Base-by-base conservation (phyloP, 2,329 filamentous ascomycete species). In the Trichoderma sp. region DNA sequence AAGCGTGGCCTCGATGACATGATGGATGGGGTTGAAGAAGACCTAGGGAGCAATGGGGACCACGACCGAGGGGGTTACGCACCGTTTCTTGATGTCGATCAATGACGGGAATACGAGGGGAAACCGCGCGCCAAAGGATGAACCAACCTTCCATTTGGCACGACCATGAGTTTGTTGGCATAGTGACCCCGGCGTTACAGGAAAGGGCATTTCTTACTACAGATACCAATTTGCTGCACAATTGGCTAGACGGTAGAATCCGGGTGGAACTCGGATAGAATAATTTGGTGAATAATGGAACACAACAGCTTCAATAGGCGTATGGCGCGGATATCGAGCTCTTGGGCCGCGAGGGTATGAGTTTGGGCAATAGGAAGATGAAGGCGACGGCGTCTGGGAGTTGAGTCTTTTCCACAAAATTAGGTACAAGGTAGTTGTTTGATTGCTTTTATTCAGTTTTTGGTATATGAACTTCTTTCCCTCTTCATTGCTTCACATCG, bases 61-160 rank as follows among this genome's bases (percentile, higher is more conserved):
- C 58, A 34, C 6, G 47, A 14, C 47, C 47, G 47, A 24, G 11
- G 21, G 47, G 21, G 21, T 0, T 82, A 81, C 75, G 76, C 68
- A 5, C 81, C 81, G 0, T 83, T 82, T 72, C 39, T 75, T 6
- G 80, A 81, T 61, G 15, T 61, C 26, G 36, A 53, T 8, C 15
- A 36, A 24, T 61, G 21, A 60, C 11, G 3, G 1, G 26, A 28
- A 7, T 12, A 15, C 30, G 6, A 58, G 6, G n/a, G 11, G 2
- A 18, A 58, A 6, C 9, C 3, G 2, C 4, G 9, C 12, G 28
- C 14, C 34, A 36, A 30, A 30, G 28, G 5, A 60, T 18, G 36
- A 43, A 18, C 15, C 5, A 21, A n/a, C 4, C 8, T 3, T 32
- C 30, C 15, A 21, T 32, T n/a, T n/a, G 56, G n/a, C 15, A 21